phyloP scores from a whole-genome alignment of 352 stramenopile species.

The Poterioochromonas sp. region DNA sequence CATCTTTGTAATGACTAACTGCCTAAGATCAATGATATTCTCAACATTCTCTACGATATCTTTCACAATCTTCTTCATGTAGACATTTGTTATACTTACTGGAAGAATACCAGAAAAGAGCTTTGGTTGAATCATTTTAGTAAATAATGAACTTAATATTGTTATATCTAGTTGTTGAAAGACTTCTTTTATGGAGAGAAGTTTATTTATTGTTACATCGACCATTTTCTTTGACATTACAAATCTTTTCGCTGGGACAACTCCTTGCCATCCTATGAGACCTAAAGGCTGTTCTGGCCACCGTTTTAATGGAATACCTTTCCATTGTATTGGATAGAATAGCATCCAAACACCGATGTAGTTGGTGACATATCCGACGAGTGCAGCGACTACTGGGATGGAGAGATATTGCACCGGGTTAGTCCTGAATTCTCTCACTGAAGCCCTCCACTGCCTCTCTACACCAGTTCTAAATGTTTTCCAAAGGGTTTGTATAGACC shows the following conservation, averaged over 20 bases:
- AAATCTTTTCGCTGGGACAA: constrained; percentile 89
- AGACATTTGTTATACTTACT: background rate
- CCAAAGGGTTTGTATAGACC: too few relatives aligned
- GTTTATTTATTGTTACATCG: constrained; percentile 61
- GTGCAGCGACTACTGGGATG: constrained; percentile 52
- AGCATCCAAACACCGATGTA: constrained; percentile 86
- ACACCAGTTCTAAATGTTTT: too few relatives aligned
- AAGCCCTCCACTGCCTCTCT: too few relatives aligned
- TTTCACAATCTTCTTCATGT: background rate
- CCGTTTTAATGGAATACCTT: constrained; percentile 66
- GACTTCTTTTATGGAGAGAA: constrained; percentile 38
- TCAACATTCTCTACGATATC: background rate
- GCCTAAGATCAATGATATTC: constrained; percentile 44
- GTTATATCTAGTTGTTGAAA: constrained; percentile 51
- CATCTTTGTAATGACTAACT: constrained; percentile 64
- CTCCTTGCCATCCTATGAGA: constrained; percentile 87
- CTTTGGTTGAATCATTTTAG: background rate
- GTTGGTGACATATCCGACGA: constrained; percentile 53
- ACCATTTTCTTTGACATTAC: constrained; percentile 93
- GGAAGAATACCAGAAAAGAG: background rate
- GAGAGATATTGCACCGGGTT: constrained; percentile 50
- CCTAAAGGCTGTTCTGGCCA: constrained; percentile 67
- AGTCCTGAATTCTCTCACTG: too few relatives aligned
- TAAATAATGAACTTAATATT: constrained; percentile 44
- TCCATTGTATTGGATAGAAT: constrained; percentile 91